Evolutionary conservation across 441 rosid species (phyloP).

Genomic region (Geranium incanum): DNA sequence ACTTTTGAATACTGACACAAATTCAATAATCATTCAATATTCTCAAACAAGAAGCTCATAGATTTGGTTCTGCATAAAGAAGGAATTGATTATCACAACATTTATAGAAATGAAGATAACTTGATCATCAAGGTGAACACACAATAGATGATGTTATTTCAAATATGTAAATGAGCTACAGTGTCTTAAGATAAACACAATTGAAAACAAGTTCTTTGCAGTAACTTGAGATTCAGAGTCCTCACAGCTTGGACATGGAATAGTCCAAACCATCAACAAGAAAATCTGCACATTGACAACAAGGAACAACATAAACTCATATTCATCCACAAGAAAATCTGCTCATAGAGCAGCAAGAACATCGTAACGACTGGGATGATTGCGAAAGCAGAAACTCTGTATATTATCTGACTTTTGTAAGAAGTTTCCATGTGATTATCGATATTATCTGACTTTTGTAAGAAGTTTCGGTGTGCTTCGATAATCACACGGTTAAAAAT

Average conservation of each 20-base stretch:
- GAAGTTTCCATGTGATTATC: too few species aligned
- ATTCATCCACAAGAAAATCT: constrained; percentile 78
- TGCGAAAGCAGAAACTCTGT: too few species aligned
- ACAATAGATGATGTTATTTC: background rate
- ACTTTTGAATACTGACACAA: too few species aligned
- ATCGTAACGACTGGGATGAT: background rate
- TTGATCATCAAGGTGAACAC: background rate
- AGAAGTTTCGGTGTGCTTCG: too few species aligned
- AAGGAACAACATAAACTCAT: too few species aligned
- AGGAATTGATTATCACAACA: background rate
- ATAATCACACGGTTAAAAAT: too few species aligned
- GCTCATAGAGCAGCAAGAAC: constrained; percentile 18
- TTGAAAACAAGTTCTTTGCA: background rate
- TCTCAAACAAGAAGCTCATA: too few species aligned
- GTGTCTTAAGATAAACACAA: background rate
- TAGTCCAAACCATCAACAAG: constrained; percentile 81
- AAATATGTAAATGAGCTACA: background rate
- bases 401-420: too few species aligned
- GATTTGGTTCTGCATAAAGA: background rate
- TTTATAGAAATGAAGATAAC: background rate
- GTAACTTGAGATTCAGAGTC: background rate
- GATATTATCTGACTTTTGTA: too few species aligned
- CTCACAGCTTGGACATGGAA: constrained; percentile 59
- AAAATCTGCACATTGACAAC: constrained; percentile 47
- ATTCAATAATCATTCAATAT: too few species aligned